Conservation (phyloP, 345 rosid genomes). For the Balakata baccata region DNA sequence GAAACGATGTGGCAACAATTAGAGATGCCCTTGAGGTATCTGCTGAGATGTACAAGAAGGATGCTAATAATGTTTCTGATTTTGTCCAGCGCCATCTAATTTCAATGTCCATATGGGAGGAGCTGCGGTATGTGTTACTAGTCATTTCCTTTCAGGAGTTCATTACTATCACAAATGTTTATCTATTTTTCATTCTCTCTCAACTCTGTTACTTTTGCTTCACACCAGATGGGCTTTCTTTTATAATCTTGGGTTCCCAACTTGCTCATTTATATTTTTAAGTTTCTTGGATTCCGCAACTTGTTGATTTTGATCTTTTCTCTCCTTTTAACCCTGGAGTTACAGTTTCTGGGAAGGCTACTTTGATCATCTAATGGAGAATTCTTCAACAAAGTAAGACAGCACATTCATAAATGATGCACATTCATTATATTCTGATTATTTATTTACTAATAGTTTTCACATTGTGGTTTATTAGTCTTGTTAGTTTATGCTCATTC, state of each 20-base stretch:
- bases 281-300: neutral
- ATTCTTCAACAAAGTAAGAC: constrained; percentile 75
- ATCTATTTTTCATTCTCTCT: constrained; percentile 15
- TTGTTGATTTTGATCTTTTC: constrained; percentile 3
- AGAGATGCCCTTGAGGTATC: constrained; percentile 97
- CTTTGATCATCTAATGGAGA: constrained; percentile 89
- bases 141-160: constrained; percentile 1
- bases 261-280: neutral
- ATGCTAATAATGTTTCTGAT: constrained; percentile 83
- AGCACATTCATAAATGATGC: constrained; percentile 19
- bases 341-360: constrained; percentile 99
- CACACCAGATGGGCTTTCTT: neutral
- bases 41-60: constrained; percentile 94
- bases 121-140: constrained; percentile 51
- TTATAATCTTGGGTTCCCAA: neutral
- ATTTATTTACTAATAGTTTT: constrained; percentile 2
- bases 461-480: neutral
- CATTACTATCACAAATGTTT: neutral
- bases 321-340: constrained; percentile 5
- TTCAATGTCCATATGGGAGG: constrained; percentile 96
- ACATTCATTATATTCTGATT: constrained; percentile 15
- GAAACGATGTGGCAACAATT: constrained; percentile 83
- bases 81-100: constrained; percentile 91
- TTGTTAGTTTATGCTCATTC: neutral
- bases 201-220: neutral